Conservation (phyloP, 768 basidiomycete genomes). For the Mycena amicta region DNA sequence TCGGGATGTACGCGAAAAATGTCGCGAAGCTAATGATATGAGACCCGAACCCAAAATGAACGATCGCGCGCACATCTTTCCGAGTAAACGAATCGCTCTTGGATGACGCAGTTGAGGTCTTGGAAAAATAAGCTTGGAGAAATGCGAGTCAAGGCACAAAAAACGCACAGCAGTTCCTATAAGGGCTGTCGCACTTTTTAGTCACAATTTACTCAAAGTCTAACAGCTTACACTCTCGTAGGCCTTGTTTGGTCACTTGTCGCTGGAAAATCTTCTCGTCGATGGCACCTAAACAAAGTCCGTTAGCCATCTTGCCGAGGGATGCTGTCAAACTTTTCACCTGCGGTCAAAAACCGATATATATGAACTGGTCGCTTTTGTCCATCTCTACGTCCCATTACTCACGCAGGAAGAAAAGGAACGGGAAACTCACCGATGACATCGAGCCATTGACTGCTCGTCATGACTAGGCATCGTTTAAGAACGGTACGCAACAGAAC, state of each 20-base stretch:
- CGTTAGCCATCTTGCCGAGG: neutral
- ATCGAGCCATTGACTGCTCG: slow-evolving; percentile 95
- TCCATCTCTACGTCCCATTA: slow-evolving; percentile 66
- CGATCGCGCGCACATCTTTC: slow-evolving; percentile 66
- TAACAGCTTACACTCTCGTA: slow-evolving; percentile 68
- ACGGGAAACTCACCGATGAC: slow-evolving; percentile 66
- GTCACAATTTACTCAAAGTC: neutral
- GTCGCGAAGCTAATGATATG: slow-evolving; percentile 69
- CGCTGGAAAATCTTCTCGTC: slow-evolving; percentile 95
- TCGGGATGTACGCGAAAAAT: slow-evolving; percentile 86
- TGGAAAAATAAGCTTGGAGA: neutral
- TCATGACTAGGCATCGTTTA: slow-evolving; percentile 63
- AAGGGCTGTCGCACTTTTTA: slow-evolving; percentile 48
- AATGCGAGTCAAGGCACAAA: neutral
- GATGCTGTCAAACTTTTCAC: neutral
- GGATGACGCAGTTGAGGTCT: slow-evolving; percentile 46
- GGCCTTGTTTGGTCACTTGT: slow-evolving; percentile 90
- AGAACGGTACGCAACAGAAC: neutral
- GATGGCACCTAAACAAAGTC: slow-evolving; percentile 65
- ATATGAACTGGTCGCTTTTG: slow-evolving; percentile 92
- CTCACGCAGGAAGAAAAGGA: neutral
- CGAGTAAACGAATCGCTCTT: slow-evolving; percentile 86
- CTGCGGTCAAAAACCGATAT: slow-evolving; percentile 78
- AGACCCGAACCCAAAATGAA: neutral
- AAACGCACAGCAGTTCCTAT: slow-evolving; percentile 48